Conservation (phyloP, 805 yeast species). For the Allodekkera sacchari region DNA sequence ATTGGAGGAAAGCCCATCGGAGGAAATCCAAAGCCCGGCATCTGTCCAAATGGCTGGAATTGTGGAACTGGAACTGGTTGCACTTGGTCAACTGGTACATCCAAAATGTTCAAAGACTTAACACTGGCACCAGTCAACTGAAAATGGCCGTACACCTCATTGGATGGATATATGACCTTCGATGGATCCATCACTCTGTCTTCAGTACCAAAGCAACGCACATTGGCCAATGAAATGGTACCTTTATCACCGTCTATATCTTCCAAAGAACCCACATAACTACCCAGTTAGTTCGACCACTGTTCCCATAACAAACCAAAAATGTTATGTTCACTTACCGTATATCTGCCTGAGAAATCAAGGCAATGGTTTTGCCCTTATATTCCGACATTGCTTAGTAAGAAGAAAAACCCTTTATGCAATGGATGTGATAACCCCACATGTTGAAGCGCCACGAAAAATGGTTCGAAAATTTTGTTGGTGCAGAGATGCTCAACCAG, state of each 20-base stretch:
- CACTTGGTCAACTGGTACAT: constrained; percentile 56
- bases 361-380: constrained; percentile 81
- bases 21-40: constrained; percentile 10
- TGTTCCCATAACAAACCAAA: not conserved
- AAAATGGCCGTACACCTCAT: constrained; percentile 62
- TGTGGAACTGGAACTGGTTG: constrained; percentile 40
- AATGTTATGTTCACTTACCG: constrained; percentile 28
- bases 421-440: too few relatives aligned
- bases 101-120: constrained; percentile 79
- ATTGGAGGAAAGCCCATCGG: too few relatives aligned
- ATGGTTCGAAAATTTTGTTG: too few relatives aligned
- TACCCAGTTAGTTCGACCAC: constrained; percentile 15
- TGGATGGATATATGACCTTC: constrained; percentile 64
- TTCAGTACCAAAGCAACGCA: constrained; percentile 84
- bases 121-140: constrained; percentile 90
- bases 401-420: not conserved
- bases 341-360: constrained; percentile 70
- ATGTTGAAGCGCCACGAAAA: too few relatives aligned
- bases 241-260: constrained; percentile 85
- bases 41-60: constrained; percentile 16
- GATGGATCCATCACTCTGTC: constrained; percentile 70
- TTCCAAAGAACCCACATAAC: constrained; percentile 85
- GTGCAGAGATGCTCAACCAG: too few relatives aligned
- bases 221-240: constrained; percentile 75
- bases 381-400: constrained; percentile 69